Percentiles rank a stretch among this genome's conserved stretches.
Conservation (phyloP, 1,139 yeast species). For the Magnusiomyces tetraspermus region DNA sequence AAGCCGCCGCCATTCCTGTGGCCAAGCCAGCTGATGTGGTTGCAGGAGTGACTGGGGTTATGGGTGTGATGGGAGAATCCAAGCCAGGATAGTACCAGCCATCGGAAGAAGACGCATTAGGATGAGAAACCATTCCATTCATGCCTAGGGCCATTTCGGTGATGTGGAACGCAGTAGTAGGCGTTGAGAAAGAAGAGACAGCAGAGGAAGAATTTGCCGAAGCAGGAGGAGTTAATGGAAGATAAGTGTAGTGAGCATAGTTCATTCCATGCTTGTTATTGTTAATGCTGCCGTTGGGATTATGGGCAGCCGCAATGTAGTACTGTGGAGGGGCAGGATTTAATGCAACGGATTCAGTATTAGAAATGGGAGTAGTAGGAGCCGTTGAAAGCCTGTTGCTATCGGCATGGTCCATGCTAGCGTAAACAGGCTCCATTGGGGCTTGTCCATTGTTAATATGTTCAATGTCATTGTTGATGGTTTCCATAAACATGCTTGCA, state of each 20-base stretch:
- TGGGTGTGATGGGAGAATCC: conserved; percentile 1
- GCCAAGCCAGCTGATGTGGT: neutral
- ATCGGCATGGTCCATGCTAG: no score
- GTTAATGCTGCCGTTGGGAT: neutral
- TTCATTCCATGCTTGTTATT: no score
- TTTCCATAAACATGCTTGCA: no score
- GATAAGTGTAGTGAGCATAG: neutral
- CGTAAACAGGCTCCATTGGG: no score
- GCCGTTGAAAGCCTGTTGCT: neutral
- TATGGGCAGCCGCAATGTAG: neutral
- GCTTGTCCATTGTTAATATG: no score
- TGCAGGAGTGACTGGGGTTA: neutral
- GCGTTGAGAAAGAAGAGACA: neutral
- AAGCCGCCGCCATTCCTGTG: no score
- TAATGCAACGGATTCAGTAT: no score
- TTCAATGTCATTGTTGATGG: no score
- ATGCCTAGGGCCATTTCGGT: neutral
- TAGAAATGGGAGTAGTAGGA: neutral
- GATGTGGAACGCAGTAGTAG: no score
- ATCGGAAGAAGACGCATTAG: neutral
- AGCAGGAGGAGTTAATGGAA: neutral
- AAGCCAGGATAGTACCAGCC: conserved; percentile 8
- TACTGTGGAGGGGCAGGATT: conserved; percentile 1
- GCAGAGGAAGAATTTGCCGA: neutral
- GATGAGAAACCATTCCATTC: neutral